Evolutionary conservation across 768 basidiomycete genomes (phyloP).

Genomic region (Chalciporus sphaerocephalus): DNA sequence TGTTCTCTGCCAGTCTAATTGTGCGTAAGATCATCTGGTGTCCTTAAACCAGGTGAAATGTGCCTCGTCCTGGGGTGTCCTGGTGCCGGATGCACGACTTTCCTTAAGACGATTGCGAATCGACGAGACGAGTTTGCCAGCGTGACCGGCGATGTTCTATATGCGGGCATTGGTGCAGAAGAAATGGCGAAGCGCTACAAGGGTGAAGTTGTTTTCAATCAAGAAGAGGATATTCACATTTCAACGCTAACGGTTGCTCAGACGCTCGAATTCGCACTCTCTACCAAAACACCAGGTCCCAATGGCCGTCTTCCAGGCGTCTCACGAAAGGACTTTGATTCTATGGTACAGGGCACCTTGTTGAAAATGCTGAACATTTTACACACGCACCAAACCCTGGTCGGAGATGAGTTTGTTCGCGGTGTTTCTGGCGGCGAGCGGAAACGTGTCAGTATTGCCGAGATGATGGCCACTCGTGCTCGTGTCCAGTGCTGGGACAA

Average conservation of each 20-base stretch:
- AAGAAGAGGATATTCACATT: constrained; percentile 79
- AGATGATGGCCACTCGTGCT: constrained; percentile 81
- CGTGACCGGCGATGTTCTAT: constrained; percentile 70
- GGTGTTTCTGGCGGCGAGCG: constrained; percentile 78
- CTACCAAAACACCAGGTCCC: constrained; percentile 72
- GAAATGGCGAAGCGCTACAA: constrained; percentile 76
- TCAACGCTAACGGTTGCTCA: constrained; percentile 78
- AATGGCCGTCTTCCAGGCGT: constrained; percentile 68
- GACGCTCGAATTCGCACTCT: constrained; percentile 67
- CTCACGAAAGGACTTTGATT: constrained; percentile 53
- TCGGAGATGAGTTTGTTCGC: constrained; percentile 84
- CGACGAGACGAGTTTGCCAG: constrained; percentile 58
- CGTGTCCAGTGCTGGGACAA: constrained; percentile 83
- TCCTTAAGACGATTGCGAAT: constrained; percentile 81
- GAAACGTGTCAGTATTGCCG: constrained; percentile 79
- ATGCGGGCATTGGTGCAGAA: constrained; percentile 71
- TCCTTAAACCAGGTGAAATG: constrained; percentile 80
- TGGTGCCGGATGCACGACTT: constrained; percentile 80
- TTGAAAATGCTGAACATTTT: constrained; percentile 79
- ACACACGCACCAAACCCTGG: constrained; percentile 72
- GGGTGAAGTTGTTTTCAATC: constrained; percentile 77
- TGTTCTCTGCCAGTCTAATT: not conserved
- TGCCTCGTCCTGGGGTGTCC: constrained; percentile 81
- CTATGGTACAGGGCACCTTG: constrained; percentile 54
- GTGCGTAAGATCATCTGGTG: constrained; percentile 53